phyloP scores from a whole-genome alignment of 2,329 filamentous ascomycete species.

The Chrysosphaeria jannelii region DNA sequence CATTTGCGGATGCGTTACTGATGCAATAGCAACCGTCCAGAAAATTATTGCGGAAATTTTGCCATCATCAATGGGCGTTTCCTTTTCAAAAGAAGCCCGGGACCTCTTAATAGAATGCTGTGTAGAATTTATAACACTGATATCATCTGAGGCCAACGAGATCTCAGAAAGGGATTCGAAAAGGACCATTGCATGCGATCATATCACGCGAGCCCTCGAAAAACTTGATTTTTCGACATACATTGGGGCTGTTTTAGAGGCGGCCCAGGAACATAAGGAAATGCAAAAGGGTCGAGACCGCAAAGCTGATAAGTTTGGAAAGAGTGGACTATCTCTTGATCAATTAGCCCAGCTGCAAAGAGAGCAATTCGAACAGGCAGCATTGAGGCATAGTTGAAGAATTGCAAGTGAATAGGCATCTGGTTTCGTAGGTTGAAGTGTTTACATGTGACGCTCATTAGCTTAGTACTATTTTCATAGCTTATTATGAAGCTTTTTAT shows the following conservation, averaged over 20 bases:
- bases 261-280: slow-evolving; percentile 77
- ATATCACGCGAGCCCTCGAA: slow-evolving; percentile 82
- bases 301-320: slow-evolving; percentile 89
- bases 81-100: slow-evolving; percentile 82
- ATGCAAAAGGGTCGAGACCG: slow-evolving; percentile 82
- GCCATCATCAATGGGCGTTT: slow-evolving; percentile 39
- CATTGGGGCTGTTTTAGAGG: slow-evolving; percentile 59
- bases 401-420: too few species aligned
- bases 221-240: slow-evolving; percentile 85
- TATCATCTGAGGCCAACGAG: slow-evolving; percentile 96
- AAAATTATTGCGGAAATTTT: slow-evolving; percentile 89
- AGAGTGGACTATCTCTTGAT: slow-evolving; percentile 74
- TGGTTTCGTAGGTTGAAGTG: too few species aligned
- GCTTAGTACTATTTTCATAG: not conserved
- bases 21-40: slow-evolving; percentile 29
- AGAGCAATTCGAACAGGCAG: slow-evolving; percentile 65
- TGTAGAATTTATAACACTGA: slow-evolving; percentile 93
- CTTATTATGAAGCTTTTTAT: not conserved
- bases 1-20: not conserved
- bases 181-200: slow-evolving; percentile 95
- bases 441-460: too few species aligned
- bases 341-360: slow-evolving; percentile 71
- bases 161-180: slow-evolving; percentile 97
- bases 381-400: slow-evolving; percentile 31
- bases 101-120: slow-evolving; percentile 95